Percentiles rank a stretch among this genome's conserved stretches.
These are phyloP conservation scores for Lonicera japonica DNA, from an alignment of 129 eudicot genomes.

Conservation along the genomic window DNA sequence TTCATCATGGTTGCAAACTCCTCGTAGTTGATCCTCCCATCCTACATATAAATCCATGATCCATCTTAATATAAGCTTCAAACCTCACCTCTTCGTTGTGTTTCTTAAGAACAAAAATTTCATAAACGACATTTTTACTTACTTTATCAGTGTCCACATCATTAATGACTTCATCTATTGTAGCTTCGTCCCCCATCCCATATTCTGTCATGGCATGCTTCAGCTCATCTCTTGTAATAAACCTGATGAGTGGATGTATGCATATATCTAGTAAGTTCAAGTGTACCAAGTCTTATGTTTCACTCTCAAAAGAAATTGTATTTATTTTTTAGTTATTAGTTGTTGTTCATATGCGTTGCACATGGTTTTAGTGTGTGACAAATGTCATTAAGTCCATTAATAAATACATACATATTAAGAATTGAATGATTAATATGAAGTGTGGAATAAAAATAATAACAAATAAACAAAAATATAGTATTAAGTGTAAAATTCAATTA, in stretches of 20 bases:
- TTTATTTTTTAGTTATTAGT: no score
- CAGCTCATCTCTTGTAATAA: slow-evolving; percentile 79
- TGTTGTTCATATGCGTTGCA: no score
- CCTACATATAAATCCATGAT: slow-evolving; percentile 25
- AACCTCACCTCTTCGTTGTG: no score
- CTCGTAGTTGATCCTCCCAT: slow-evolving; percentile 77
- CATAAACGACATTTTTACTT: not conserved
- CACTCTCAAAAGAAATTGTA: no score
- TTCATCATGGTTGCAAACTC: slow-evolving; percentile 86
- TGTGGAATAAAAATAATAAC: no score
- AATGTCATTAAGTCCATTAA: no score
- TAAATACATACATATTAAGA: no score
- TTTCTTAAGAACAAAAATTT: not conserved
- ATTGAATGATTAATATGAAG: no score
- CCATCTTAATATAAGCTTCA: not conserved
- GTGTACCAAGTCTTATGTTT: not conserved
- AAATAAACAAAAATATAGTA: no score
- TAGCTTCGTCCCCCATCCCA: slow-evolving; percentile 85
- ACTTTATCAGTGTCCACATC: slow-evolving; percentile 84
- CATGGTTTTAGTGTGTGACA: no score
- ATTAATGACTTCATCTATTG: slow-evolving; percentile 62
- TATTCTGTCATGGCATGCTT: slow-evolving; percentile 64
- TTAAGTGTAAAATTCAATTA: no score
- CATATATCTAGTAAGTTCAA: not conserved
- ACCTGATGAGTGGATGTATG: slow-evolving; percentile 35